Percentiles rank a stretch among this genome's conserved stretches.
phyloP scores from a whole-genome alignment of 768 basidiomycete genomes.

The Asterophora parasitica region DNA sequence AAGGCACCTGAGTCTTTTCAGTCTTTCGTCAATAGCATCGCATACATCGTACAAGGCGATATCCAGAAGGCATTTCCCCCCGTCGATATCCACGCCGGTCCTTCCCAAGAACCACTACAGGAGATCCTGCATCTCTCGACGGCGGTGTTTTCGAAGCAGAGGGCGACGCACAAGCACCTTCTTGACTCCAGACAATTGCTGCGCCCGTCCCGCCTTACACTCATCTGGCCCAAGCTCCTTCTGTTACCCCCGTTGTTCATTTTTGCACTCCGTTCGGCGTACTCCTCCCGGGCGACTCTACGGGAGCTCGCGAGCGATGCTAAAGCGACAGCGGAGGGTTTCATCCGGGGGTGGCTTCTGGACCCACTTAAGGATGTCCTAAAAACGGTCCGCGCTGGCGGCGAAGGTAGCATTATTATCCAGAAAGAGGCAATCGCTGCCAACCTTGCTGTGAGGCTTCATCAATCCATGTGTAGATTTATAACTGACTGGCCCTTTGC shows the following conservation, averaged over 20 bases:
- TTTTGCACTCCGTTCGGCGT: conserved; percentile 45
- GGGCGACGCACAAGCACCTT: conserved; percentile 26
- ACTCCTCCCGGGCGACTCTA: conserved; percentile 57
- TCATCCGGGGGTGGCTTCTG: conserved; percentile 79
- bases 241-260: conserved; percentile 67
- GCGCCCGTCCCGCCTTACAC: conserved; percentile 64
- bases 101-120: not conserved
- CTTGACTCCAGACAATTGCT: conserved; percentile 36
- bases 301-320: conserved; percentile 53
- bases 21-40: conserved; percentile 16
- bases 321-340: conserved; percentile 61
- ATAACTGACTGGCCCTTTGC: not conserved
- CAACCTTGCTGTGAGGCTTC: conserved; percentile 66
- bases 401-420: conserved; percentile 71
- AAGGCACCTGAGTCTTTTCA: conserved; percentile 16
- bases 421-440: conserved; percentile 77
- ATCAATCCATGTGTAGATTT: not conserved
- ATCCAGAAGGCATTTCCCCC: conserved; percentile 14
- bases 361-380: conserved; percentile 81
- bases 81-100: not conserved
- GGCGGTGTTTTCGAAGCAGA: conserved; percentile 25
- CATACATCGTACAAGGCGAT: conserved; percentile 16
- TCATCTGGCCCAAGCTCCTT: conserved; percentile 79
- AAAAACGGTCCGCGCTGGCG: conserved; percentile 78
- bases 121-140: conserved; percentile 23